Evolutionary conservation across 208 protist species (phyloP), one percentile per base, ranked within the genome.

Genomic region (Acanthamoeba royreba): DNA sequence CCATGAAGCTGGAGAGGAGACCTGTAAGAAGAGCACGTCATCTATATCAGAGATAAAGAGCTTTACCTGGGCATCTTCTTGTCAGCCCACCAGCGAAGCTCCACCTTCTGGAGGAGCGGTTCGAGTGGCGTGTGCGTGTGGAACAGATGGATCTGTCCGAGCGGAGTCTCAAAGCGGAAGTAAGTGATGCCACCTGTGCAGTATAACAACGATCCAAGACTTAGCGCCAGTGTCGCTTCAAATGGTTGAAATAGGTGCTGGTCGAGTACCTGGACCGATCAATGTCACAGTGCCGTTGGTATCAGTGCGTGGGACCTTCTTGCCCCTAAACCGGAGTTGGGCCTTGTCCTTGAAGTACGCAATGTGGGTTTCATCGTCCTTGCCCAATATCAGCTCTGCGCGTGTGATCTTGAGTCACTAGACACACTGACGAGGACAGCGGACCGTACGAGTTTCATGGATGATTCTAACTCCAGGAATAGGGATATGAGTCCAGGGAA

Each of bases 271-370:
- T n/a, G 90, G 90, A 5, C 90, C 90, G 1, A 93, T 42, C 13
- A 93, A 93, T 7, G 45, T 52, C 11, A 93, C 45, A 7, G 46
- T 63, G 55, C 40, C 90, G 5, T 31, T 5, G 15, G 90, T 69
- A 8, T 61, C 66, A 17, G 69, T 93, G 1, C 90, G 61, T 3
- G 90, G 90, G 25, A 93, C 2, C 40, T 58, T n/a, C 5, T 92
- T 93, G 25, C 72, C 90, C 19, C 0, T 31, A 43, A 81, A 93
- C 47, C 40, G 35, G 3, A 93, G 90, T 17, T 87, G 46, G 31
- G 90, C 90, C 46, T 55, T 93, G 90, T 93, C 53, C 74, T 38
- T n/a, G 90, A 93, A 93, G 90, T 93, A 87, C 0, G 90, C 55
- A 13, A 93, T 49, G 72, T 93, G 55, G 22, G 45, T 15, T 17